Evolutionary conservation across 139 green algal genomes (phyloP).

Genomic region (Chlorella sp.): DNA sequence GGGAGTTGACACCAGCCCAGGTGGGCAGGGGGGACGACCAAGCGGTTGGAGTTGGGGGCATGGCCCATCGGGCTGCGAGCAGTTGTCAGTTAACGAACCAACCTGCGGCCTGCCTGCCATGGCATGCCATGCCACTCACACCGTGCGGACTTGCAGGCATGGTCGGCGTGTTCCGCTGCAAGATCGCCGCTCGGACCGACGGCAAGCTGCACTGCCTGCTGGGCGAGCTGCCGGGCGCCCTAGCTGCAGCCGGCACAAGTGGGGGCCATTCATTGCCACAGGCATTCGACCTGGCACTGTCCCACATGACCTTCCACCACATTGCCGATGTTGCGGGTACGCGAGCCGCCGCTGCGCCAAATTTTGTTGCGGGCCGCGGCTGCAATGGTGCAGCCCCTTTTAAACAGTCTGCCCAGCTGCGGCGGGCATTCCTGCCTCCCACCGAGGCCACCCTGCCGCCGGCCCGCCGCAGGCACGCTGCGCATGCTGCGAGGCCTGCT

Average conservation of each 20-base stretch:
- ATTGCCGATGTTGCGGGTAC: neutral
- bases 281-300: neutral
- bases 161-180: neutral
- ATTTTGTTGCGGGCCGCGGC: too few species aligned
- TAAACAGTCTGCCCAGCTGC: too few species aligned
- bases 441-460: neutral
- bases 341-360: neutral
- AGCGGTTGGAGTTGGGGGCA: too few species aligned
- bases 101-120: too few species aligned
- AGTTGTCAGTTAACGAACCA: too few species aligned
- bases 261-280: neutral
- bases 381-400: too few species aligned
- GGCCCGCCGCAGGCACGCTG: neutral
- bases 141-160: neutral
- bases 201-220: neutral
- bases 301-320: slow-evolving; percentile 11
- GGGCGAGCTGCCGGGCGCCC: neutral
- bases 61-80: too few species aligned
- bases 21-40: neutral
- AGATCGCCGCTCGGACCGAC: neutral
- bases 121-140: too few species aligned
- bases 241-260: neutral
- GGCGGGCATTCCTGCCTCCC: too few species aligned
- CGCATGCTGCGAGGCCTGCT: neutral
- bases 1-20: neutral